Conservation (phyloP, 169 alveolate genomes). For the Eimeria brunetti region DNA sequence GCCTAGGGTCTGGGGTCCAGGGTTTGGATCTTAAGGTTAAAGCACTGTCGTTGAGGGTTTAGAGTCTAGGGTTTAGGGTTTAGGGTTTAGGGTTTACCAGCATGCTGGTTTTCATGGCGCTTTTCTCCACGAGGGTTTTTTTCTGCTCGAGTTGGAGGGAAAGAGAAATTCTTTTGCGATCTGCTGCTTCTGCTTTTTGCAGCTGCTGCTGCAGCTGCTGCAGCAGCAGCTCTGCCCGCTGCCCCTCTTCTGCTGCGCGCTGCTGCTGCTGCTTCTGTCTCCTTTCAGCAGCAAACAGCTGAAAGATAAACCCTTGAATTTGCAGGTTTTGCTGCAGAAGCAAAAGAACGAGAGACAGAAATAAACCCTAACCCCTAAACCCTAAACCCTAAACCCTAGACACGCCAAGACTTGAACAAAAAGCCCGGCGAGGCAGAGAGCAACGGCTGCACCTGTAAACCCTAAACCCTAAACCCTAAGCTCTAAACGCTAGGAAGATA, state of each 20-base stretch:
- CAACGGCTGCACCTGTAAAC: not conserved
- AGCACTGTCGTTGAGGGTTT: not conserved
- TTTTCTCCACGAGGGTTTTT: constrained; percentile 3
- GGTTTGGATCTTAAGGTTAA: not conserved
- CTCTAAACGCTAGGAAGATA: not conserved
- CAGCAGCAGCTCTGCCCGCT: constrained; percentile 3
- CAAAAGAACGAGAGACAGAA: not conserved
- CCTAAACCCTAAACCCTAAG: not conserved
- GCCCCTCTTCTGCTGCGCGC: not conserved
- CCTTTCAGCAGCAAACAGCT: constrained; percentile 22
- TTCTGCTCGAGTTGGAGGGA: not conserved
- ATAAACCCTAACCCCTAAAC: not conserved
- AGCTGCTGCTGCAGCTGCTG: constrained; percentile 17
- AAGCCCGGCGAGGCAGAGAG: not conserved
- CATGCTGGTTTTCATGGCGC: not conserved
- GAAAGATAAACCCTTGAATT: not conserved
- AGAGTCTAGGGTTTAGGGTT: constrained; percentile 22
- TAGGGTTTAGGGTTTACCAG: constrained; percentile 35
- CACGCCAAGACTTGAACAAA: not conserved
- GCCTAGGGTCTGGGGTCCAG: not conserved
- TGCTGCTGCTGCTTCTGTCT: not conserved
- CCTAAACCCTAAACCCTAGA: constrained; percentile 1
- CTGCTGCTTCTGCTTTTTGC: constrained; percentile 31
- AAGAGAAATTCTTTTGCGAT: not conserved
- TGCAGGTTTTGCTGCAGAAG: not conserved